Conservation (phyloP, 2,329 filamentous ascomycete genomes). For the Lomentospora prolificans region DNA sequence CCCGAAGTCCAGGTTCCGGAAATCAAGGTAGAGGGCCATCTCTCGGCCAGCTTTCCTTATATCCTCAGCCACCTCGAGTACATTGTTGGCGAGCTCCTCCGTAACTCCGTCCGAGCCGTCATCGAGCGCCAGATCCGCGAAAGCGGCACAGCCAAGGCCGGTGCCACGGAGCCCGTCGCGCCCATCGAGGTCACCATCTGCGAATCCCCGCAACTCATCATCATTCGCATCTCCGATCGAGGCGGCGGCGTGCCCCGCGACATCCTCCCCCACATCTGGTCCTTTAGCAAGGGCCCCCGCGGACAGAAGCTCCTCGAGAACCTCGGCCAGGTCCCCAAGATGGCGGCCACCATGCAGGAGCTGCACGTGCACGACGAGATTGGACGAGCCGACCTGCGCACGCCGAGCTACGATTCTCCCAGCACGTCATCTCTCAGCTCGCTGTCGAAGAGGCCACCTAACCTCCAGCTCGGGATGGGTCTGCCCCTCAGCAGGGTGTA, state of each 20-base stretch:
- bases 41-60: conserved; percentile 87
- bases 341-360: conserved; percentile 91
- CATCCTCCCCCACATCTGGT: conserved; percentile 85
- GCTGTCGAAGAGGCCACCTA: conserved; percentile 72
- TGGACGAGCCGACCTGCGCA: conserved; percentile 29
- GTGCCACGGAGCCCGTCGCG: conserved; percentile 41
- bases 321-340: conserved; percentile 73
- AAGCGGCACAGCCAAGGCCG: conserved; percentile 15
- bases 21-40: conserved; percentile 74
- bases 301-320: conserved; percentile 72
- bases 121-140: conserved; percentile 59
- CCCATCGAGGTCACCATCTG: conserved; percentile 93
- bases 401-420: conserved; percentile 24
- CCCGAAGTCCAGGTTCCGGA: conserved; percentile 63
- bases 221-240: conserved; percentile 90
- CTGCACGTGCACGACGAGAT: conserved; percentile 39
- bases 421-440: conserved; percentile 48
- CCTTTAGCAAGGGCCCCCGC: conserved; percentile 86
- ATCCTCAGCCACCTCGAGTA: conserved; percentile 95
- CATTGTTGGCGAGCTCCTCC: conserved; percentile 87
- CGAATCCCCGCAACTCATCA: conserved; percentile 88
- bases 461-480: conserved; percentile 84
- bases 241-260: conserved; percentile 85
- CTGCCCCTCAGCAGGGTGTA: conserved; percentile 90
- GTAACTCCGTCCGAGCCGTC: conserved; percentile 89